Conservation (phyloP, 1,284 basidiomycete genomes). For the Heterobasidion occidentale region DNA sequence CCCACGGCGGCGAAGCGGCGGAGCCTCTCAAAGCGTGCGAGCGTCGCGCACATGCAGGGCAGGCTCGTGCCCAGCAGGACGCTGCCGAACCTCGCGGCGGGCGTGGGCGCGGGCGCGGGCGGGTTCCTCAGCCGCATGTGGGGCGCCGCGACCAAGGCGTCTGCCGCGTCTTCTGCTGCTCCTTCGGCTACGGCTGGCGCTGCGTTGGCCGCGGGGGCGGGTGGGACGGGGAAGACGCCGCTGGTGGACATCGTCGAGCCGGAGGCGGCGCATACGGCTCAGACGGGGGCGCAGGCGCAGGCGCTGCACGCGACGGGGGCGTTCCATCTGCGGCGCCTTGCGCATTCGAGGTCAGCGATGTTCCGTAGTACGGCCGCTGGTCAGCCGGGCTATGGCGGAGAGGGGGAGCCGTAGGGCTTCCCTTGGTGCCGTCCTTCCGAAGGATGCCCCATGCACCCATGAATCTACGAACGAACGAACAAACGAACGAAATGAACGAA, state of each 20-base stretch:
- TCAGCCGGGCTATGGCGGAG: too few species aligned
- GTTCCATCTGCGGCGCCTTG: constrained; percentile 23
- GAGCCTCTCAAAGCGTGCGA: background rate
- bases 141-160: constrained; percentile 42
- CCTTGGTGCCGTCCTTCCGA: background rate
- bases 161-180: constrained; percentile 28
- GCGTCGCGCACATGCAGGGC: constrained; percentile 3
- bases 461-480: background rate
- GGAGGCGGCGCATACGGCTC: background rate
- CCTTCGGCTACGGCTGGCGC: constrained; percentile 13
- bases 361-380: constrained; percentile 21
- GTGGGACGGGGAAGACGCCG: constrained; percentile 17
- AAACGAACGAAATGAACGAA: background rate
- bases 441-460: background rate
- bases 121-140: constrained; percentile 62
- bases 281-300: constrained; percentile 26
- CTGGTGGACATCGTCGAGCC: constrained; percentile 12
- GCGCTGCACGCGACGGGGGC: constrained; percentile 13
- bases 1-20: background rate
- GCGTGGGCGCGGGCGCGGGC: constrained; percentile 30
- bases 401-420: background rate
- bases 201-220: constrained; percentile 19
- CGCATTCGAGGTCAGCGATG: constrained; percentile 38
- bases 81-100: constrained; percentile 26
- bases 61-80: constrained; percentile 31